Conservation (phyloP, 495 filamentous ascomycete species). For the Aspergillus biplanus region DNA sequence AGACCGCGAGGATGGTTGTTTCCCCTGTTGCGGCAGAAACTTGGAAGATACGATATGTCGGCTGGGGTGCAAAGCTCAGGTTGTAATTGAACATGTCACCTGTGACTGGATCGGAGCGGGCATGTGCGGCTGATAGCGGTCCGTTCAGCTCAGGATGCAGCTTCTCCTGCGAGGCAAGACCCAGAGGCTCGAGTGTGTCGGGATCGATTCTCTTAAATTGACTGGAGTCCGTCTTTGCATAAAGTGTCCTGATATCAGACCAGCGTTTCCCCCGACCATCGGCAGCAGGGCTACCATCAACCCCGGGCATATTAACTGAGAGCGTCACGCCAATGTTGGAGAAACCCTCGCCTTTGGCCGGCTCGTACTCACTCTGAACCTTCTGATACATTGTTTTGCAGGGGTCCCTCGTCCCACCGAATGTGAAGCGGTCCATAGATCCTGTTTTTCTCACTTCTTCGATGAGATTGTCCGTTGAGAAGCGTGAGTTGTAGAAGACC, state of each 20-base stretch:
- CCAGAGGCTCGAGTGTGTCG: slow-evolving; percentile 70
- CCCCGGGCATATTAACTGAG: slow-evolving; percentile 59
- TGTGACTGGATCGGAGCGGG: slow-evolving; percentile 68
- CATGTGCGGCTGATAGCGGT: slow-evolving; percentile 64
- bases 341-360: slow-evolving; percentile 26
- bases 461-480: slow-evolving; percentile 59
- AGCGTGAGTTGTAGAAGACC: slow-evolving; percentile 75
- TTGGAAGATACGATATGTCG: slow-evolving; percentile 68
- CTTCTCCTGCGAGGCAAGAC: slow-evolving; percentile 54
- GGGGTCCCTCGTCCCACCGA: slow-evolving; percentile 68
- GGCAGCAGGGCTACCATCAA: slow-evolving; percentile 24
- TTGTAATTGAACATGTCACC: slow-evolving; percentile 84
- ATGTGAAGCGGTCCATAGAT: slow-evolving; percentile 46
- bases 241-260: slow-evolving; percentile 51
- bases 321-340: slow-evolving; percentile 65
- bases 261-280: slow-evolving; percentile 27
- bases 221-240: slow-evolving; percentile 62
- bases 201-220: slow-evolving; percentile 64
- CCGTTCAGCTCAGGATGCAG: slow-evolving; percentile 72
- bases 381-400: slow-evolving; percentile 71
- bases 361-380: slow-evolving; percentile 57
- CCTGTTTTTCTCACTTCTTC: slow-evolving; percentile 59
- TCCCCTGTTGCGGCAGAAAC: slow-evolving; percentile 61
- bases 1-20: slow-evolving; percentile 71
- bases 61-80: slow-evolving; percentile 48